These are phyloP conservation scores for Saccharomycodes ludwigii DNA, from an alignment of 805 yeast genomes.

Conservation along the genomic window DNA sequence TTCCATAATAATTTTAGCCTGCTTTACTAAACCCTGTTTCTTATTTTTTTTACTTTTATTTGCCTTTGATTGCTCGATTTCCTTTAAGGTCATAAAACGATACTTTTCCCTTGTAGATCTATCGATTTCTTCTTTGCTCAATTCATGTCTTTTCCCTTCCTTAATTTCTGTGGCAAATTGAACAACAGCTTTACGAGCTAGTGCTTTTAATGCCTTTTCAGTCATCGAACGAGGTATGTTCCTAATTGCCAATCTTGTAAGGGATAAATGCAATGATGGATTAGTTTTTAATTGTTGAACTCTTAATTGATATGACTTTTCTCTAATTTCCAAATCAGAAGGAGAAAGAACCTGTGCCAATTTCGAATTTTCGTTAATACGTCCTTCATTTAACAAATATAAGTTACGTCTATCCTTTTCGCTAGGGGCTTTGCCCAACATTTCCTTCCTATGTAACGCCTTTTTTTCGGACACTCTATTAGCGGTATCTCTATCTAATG, in stretches of 20 bases:
- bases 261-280: constrained; percentile 82
- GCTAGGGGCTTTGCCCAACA: constrained; percentile 67
- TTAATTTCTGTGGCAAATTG: constrained; percentile 86
- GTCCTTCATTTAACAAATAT: constrained; percentile 85
- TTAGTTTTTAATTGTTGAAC: constrained; percentile 84
- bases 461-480: constrained; percentile 58
- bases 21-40: constrained; percentile 83
- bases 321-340: constrained; percentile 77
- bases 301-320: constrained; percentile 73
- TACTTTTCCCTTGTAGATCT: constrained; percentile 65
- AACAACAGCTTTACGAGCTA: constrained; percentile 90
- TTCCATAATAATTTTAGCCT: constrained; percentile 87
- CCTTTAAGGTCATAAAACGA: constrained; percentile 27
- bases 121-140: constrained; percentile 76
- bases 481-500: constrained; percentile 83
- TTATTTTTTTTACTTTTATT: constrained; percentile 47
- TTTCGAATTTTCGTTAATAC: constrained; percentile 70
- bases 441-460: constrained; percentile 58
- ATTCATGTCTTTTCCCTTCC: constrained; percentile 61
- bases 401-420: constrained; percentile 77
- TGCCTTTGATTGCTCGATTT: constrained; percentile 22
- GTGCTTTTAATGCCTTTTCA: constrained; percentile 75
- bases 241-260: constrained; percentile 89
- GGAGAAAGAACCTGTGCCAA: constrained; percentile 56
- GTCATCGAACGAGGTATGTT: constrained; percentile 89